These are phyloP conservation scores for Syzygium aqueum DNA, from an alignment of 345 rosid species.

Conservation along the genomic window DNA sequence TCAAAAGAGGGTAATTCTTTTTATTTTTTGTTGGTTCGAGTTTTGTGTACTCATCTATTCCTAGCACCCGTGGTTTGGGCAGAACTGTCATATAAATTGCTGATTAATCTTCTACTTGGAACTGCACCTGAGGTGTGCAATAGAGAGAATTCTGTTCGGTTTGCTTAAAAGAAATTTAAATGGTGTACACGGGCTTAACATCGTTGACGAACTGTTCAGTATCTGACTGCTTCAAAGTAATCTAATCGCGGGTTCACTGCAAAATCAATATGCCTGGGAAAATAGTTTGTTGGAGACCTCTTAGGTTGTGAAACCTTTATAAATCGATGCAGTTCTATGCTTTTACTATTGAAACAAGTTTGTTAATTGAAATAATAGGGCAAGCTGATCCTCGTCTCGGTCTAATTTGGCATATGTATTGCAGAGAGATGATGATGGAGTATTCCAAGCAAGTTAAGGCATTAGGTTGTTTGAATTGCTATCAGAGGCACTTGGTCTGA, in stretches of 20 bases:
- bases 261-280: background rate
- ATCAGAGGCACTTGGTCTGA: constrained; percentile 54
- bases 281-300: background rate
- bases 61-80: background rate
- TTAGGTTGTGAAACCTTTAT: background rate
- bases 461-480: constrained; percentile 41
- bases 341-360: background rate
- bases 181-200: background rate
- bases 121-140: background rate
- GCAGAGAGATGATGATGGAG: constrained; percentile 25
- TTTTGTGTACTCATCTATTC: background rate
- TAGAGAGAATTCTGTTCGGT: background rate
- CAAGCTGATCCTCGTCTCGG: background rate
- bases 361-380: background rate
- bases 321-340: background rate
- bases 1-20: background rate
- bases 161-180: background rate
- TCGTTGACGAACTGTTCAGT: background rate
- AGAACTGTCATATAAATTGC: background rate
- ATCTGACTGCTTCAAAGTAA: background rate
- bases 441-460: constrained; percentile 20
- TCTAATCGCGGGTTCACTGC: background rate
- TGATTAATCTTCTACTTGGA: background rate
- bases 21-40: background rate
- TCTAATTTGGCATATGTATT: background rate